Percentiles rank a stretch among this genome's conserved stretches.
Conservation (phyloP, 805 yeast species). For the Wickerhamiella sergipiensis region DNA sequence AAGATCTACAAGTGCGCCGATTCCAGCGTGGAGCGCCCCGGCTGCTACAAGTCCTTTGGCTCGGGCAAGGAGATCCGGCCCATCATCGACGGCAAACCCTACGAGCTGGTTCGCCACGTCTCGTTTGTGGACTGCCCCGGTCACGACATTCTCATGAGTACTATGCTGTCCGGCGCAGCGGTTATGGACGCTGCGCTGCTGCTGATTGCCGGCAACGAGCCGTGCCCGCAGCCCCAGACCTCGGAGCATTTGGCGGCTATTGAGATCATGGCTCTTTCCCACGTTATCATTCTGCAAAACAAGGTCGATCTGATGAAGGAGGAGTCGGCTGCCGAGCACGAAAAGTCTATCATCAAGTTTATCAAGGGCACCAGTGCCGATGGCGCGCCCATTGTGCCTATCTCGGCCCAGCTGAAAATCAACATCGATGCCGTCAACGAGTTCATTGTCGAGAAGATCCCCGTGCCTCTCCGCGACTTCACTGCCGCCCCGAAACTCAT, state of each 20-base stretch:
- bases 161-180: conserved; percentile 99
- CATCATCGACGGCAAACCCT: conserved; percentile 76
- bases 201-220: conserved; percentile 94
- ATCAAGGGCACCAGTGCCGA: conserved; percentile 98
- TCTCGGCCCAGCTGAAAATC: conserved; percentile 95
- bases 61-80: conserved; percentile 93
- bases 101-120: conserved; percentile 85
- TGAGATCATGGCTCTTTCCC: conserved; percentile 96
- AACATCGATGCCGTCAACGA: conserved; percentile 98
- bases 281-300: conserved; percentile 90
- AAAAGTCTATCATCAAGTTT: conserved; percentile 80
- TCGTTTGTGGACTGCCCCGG: conserved; percentile 99
- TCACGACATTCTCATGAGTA: conserved; percentile 99
- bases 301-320: conserved; percentile 98
- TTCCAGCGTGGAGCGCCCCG: conserved; percentile 80
- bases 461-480: conserved; percentile 94
- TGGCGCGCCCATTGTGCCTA: conserved; percentile 98
- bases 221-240: conserved; percentile 99
- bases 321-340: conserved; percentile 90
- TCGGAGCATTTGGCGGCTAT: conserved; percentile 98
- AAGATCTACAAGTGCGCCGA: conserved; percentile 89
- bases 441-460: conserved; percentile 86
- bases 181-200: conserved; percentile 99
- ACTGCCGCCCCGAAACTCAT: conserved; percentile 85
- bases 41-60: conserved; percentile 85